Conservation (phyloP, 2,329 filamentous ascomycete species). For the Fusarium tanahbumbuense region DNA sequence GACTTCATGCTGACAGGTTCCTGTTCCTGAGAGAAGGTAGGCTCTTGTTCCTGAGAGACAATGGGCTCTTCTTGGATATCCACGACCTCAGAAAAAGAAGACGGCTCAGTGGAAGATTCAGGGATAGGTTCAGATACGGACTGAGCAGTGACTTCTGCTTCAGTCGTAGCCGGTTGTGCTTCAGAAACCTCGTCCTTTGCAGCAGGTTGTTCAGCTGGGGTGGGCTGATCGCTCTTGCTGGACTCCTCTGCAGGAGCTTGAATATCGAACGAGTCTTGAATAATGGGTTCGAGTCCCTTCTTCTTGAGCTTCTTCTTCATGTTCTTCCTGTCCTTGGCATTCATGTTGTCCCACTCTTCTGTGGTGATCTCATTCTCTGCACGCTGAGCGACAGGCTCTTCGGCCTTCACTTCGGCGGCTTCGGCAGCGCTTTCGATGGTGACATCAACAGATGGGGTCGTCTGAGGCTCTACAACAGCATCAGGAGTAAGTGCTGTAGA, state of each 20-base stretch:
- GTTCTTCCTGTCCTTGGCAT: conserved; percentile 41
- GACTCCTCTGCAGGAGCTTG: not conserved
- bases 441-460: conserved; percentile 3
- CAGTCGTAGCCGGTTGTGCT: not conserved
- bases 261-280: conserved; percentile 24
- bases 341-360: conserved; percentile 38
- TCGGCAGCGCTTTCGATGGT: not conserved
- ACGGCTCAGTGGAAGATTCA: not conserved
- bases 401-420: not conserved
- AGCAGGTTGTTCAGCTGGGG: not conserved
- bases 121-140: not conserved
- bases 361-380: conserved; percentile 40
- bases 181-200: conserved; percentile 6
- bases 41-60: not conserved
- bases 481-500: conserved; percentile 5
- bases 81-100: not conserved
- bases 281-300: conserved; percentile 35
- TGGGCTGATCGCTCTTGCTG: not conserved
- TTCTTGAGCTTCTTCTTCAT: conserved; percentile 43
- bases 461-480: conserved; percentile 5
- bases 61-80: conserved; percentile 12
- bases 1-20: not conserved
- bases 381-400: conserved; percentile 14
- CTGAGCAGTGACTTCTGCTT: not conserved
- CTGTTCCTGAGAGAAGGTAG: not conserved